Evolutionary conservation across 176 grass and related monocot genomes (phyloP).

Genomic region (Metroxylon sagu): DNA sequence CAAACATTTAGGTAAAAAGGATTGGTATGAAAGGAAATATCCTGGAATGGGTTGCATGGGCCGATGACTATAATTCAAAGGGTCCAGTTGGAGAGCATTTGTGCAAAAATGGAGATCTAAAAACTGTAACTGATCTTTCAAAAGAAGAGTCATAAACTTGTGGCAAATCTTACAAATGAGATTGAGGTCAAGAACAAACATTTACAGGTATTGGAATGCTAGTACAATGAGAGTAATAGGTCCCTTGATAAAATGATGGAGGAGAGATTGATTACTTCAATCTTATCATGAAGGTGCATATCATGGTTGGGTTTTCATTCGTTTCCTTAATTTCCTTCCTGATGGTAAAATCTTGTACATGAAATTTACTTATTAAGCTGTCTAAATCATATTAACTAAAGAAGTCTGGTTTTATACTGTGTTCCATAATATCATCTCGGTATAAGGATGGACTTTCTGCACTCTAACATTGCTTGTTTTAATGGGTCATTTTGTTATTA

Average conservation of each 20-base stretch:
- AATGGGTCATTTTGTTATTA: too few relatives aligned
- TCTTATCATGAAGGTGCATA: conserved; percentile 41
- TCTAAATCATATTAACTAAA: background rate
- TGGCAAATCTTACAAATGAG: conserved; percentile 27
- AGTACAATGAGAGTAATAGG: conserved; percentile 33
- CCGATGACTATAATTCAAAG: conserved; percentile 29
- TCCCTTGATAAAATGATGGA: conserved; percentile 34
- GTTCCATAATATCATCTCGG: too few relatives aligned
- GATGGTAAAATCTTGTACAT: background rate
- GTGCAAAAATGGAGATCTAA: conserved; percentile 30
- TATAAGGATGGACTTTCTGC: too few relatives aligned
- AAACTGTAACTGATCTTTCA: conserved; percentile 30
- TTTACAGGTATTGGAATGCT: conserved; percentile 28
- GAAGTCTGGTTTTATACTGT: too few relatives aligned
- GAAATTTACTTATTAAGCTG: background rate
- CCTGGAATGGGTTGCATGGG: conserved; percentile 27
- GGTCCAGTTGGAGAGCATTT: conserved; percentile 32
- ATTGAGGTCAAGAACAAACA: conserved; percentile 36
- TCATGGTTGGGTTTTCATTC: background rate
- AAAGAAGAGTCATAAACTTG: conserved; percentile 27
- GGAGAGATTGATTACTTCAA: conserved; percentile 27
- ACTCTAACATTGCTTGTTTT: too few relatives aligned
- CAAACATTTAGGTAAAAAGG: conserved; percentile 23
- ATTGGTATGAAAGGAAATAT: conserved; percentile 23
- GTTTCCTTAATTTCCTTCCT: background rate